phyloP scores from a whole-genome alignment of 208 protist species.

The Leishmania turanica region DNA sequence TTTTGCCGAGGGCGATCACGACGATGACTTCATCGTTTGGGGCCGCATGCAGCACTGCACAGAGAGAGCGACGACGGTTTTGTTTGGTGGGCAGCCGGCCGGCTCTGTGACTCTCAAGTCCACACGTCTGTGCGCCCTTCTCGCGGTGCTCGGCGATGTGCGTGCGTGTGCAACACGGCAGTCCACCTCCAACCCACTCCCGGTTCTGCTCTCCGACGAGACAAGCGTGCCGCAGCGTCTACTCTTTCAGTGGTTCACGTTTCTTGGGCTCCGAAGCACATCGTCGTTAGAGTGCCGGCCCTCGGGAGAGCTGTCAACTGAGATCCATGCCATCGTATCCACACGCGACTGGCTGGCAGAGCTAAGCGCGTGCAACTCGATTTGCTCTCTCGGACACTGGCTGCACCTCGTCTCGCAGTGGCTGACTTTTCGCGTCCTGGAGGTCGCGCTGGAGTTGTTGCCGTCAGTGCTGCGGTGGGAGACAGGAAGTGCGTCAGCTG shows the following conservation, averaged over 20 bases:
- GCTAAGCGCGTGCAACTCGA: neutral
- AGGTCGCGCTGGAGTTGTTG: neutral
- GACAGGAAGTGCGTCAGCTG: neutral
- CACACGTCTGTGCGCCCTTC: neutral
- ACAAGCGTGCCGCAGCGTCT: neutral
- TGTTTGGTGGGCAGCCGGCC: neutral
- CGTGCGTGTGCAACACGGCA: neutral
- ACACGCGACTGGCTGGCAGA: neutral
- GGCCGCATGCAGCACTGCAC: neutral
- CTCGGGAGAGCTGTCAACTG: neutral
- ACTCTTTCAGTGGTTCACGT: constrained; percentile 7
- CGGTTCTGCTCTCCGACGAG: neutral
- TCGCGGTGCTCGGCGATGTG: constrained; percentile 1
- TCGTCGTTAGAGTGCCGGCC: neutral
- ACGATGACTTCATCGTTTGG: neutral
- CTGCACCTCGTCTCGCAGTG: constrained; percentile 3
- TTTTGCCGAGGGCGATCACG: neutral
- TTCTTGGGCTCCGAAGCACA: neutral
- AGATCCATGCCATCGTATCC: neutral
- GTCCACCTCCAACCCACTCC: neutral
- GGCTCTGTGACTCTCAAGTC: neutral
- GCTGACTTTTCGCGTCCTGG: constrained; percentile 3
- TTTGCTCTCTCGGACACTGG: neutral
- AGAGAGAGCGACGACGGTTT: neutral
- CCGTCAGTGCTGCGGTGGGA: neutral